Conservation (phyloP, 2,329 filamentous ascomycete genomes). For the Aureobasidium sp. region DNA sequence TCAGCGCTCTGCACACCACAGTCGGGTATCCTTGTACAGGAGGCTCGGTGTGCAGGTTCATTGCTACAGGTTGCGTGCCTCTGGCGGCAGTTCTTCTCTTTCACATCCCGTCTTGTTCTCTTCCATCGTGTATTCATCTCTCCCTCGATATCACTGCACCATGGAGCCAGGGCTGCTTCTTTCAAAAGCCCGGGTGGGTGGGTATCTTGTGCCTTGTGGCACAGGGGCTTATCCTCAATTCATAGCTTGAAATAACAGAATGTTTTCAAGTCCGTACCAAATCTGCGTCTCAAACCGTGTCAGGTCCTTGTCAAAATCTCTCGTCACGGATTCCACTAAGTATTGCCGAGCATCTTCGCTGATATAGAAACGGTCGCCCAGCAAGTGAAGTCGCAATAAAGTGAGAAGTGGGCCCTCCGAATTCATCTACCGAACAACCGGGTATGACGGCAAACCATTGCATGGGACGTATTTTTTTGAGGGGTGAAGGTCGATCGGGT, state of each 20-base stretch:
- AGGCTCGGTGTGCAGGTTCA: neutral
- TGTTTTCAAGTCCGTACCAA: neutral
- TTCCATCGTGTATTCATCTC: neutral
- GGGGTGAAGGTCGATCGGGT: neutral
- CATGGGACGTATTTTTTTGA: neutral
- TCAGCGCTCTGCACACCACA: conserved; percentile 1
- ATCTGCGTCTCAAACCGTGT: too few species aligned
- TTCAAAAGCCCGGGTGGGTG: neutral
- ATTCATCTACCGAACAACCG: neutral
- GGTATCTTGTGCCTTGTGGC: neutral
- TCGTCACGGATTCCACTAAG: too few species aligned
- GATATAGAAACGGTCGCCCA: neutral
- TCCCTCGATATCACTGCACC: too few species aligned
- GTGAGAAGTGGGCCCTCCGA: neutral
- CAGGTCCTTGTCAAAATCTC: too few species aligned
- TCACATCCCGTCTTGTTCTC: too few species aligned
- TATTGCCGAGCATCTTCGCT: neutral
- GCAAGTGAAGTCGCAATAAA: neutral
- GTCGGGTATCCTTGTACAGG: neutral
- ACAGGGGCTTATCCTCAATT: neutral
- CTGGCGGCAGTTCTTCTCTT: neutral
- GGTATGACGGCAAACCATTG: neutral
- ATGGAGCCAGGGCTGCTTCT: neutral
- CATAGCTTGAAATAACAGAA: neutral
- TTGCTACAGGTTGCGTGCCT: neutral